phyloP scores from a whole-genome alignment of 805 yeast genomes.

The Torulaspora indica region DNA sequence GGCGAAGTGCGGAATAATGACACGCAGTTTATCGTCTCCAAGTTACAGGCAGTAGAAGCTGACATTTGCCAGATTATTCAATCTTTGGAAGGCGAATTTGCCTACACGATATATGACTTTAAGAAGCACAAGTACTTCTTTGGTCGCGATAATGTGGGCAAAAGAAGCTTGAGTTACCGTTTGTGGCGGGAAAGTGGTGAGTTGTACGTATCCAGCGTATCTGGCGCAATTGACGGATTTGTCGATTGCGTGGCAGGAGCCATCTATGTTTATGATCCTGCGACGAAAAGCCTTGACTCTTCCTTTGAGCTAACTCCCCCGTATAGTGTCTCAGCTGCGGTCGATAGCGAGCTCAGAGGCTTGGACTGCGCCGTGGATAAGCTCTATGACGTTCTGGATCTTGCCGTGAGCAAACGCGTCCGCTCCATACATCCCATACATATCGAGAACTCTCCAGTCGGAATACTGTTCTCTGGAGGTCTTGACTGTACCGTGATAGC shows the following conservation, averaged over 20 bases:
- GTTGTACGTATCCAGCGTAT: conserved; percentile 45
- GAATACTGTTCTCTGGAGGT: conserved; percentile 88
- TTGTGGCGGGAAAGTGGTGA: conserved; percentile 29
- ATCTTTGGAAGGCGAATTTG: conserved; percentile 74
- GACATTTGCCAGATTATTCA: conserved; percentile 44
- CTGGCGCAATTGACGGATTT: conserved; percentile 34
- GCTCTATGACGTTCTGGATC: conserved; percentile 33
- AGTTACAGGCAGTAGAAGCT: conserved; percentile 30
- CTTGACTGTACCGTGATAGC: conserved; percentile 86
- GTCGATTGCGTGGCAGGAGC: conserved; percentile 53
- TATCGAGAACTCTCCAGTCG: conserved; percentile 39
- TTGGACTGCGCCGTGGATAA: conserved; percentile 10
- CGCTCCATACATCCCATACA: conserved; percentile 56
- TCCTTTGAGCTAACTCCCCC: conserved; percentile 13
- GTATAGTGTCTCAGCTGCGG: conserved; percentile 21
- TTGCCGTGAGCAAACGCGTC: conserved; percentile 49
- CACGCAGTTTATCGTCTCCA: conserved; percentile 48
- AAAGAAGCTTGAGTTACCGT: conserved; percentile 61
- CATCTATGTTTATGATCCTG: conserved; percentile 43
- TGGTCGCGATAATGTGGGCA: conserved; percentile 82
- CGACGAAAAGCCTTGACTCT: conserved; percentile 18
- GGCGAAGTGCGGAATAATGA: conserved; percentile 56
- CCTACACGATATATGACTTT: conserved; percentile 52
- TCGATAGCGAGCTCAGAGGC: conserved; percentile 21
- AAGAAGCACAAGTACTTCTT: conserved; percentile 48